Evolutionary conservation across 768 basidiomycete genomes (phyloP).

Genomic region (Naganishia antarctica): DNA sequence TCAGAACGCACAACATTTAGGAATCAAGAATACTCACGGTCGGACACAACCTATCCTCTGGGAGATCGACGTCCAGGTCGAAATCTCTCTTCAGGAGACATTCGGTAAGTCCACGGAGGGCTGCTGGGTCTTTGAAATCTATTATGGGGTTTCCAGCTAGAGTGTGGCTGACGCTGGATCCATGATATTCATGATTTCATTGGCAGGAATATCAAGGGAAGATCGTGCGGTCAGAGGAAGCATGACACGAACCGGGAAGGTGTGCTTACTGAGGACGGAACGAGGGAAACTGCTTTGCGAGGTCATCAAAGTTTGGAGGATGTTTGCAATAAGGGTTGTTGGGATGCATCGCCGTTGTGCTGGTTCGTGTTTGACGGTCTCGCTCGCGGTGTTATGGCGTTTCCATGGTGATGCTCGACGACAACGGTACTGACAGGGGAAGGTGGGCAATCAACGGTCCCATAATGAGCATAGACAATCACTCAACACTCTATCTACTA

Average conservation of each 20-base stretch:
- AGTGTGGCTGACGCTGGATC: constrained; percentile 7
- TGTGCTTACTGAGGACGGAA: constrained; percentile 57
- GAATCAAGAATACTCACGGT: constrained; percentile 58
- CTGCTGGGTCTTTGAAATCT: constrained; percentile 68
- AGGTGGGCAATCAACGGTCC: too few relatives aligned
- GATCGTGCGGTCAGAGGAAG: too few relatives aligned
- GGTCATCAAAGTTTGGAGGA: constrained; percentile 59
- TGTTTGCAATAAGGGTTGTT: constrained; percentile 53
- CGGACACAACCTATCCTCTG: constrained; percentile 73
- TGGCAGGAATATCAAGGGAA: too few relatives aligned
- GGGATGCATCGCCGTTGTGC: constrained; percentile 42
- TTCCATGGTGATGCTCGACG: too few relatives aligned
- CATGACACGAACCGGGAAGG: too few relatives aligned
- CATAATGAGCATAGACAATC: too few relatives aligned
- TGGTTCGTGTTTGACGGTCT: too few relatives aligned
- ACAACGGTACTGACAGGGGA: too few relatives aligned
- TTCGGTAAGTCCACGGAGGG: constrained; percentile 72
- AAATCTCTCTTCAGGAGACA: constrained; percentile 75
- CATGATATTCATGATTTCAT: too few relatives aligned
- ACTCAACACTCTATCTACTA: too few relatives aligned
- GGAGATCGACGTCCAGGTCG: constrained; percentile 59
- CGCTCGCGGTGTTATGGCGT: too few relatives aligned
- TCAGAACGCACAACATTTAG: too few relatives aligned
- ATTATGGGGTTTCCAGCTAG: constrained; percentile 53
- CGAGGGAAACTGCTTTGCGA: constrained; percentile 60